These are phyloP conservation scores for Iris macrosiphon DNA, from an alignment of 106 monocot species.

Conservation along the genomic window DNA sequence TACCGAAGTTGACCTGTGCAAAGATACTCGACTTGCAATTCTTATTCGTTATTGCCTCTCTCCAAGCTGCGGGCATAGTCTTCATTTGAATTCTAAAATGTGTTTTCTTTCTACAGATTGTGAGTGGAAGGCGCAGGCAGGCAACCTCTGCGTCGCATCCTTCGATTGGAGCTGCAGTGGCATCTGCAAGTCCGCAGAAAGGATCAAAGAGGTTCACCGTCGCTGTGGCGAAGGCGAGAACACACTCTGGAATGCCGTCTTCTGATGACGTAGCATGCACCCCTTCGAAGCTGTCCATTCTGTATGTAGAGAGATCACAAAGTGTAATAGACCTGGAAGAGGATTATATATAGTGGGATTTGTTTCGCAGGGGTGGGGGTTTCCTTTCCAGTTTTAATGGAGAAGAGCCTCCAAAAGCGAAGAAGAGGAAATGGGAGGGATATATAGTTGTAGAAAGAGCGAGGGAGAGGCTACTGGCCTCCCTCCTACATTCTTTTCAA, in stretches of 20 bases:
- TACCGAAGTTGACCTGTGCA: too few species aligned
- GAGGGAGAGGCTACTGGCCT: constrained; percentile 2
- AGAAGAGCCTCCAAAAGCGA: not conserved
- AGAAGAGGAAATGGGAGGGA: not conserved
- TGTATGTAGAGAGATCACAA: not conserved
- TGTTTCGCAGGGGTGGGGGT: not conserved
- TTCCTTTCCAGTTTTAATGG: constrained; percentile 5
- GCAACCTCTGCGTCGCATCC: constrained; percentile 58
- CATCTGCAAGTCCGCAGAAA: constrained; percentile 52
- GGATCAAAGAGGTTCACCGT: constrained; percentile 47
- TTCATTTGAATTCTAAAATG: too few species aligned
- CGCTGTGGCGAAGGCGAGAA: constrained; percentile 47
- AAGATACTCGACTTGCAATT: too few species aligned
- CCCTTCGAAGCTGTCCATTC: not conserved
- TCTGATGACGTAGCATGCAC: constrained; percentile 2
- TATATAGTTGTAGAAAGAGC: not conserved
- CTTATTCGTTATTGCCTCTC: too few species aligned
- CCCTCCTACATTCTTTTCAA: constrained; percentile 4
- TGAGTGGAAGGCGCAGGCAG: constrained; percentile 71
- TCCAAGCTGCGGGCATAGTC: too few species aligned
- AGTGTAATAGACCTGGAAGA: constrained; percentile 3
- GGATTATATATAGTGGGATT: not conserved
- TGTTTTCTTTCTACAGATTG: constrained; percentile 47
- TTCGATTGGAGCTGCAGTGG: constrained; percentile 75
- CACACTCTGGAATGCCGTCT: constrained; percentile 37